Evolutionary conservation across 2,329 filamentous ascomycete species (phyloP), one percentile per base, ranked within the genome.

Genomic region (Alternaria rosae): DNA sequence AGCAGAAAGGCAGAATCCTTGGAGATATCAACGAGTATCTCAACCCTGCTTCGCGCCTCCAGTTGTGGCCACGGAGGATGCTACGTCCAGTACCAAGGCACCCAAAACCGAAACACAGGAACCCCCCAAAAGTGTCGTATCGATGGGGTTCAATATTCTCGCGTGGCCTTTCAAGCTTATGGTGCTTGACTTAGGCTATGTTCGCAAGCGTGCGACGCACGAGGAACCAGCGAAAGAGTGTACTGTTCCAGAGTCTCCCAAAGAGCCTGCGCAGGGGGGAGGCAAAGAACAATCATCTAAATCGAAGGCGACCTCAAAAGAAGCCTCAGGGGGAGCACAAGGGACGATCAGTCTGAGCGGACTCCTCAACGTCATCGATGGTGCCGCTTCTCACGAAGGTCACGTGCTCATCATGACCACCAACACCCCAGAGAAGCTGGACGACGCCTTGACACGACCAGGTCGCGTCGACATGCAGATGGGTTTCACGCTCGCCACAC

Each of bases 401-500:
- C 87, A 91, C 47, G 87, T 94, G 12, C 85, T 94, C 17, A 89
- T 94, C 80, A 93, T 94, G 90, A 94, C 92, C 0, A 93, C 91
- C 30, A 95, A 94, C 78, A 86, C 88, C 62, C 89, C 90, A 3
- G 89, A 94, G 69, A 84, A 86, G 13, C 85, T 94, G 0, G 91
- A 94, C 72, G 85, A 89, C 47, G 91, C 91, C 0, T 84, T 95
- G 6, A 89, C 93, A 52, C 85, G 91, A 0, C 91, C 92, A 0
- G 91, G 91, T 1, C 84, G 91, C 1, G 88, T 94, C 5, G 90
- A 92, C 68, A 83, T 87, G 76, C 86, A 91, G 61, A 84, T 92
- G 1, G 82, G 82, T 11, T 91, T 93, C 76, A 84, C 75, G 5
- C 76, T 81, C 4, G 82, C 82, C 1, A 80, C 78, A 26, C 69